Evolutionary conservation across 768 basidiomycete species (phyloP).

Genomic region (Sarcomyxa edulis): DNA sequence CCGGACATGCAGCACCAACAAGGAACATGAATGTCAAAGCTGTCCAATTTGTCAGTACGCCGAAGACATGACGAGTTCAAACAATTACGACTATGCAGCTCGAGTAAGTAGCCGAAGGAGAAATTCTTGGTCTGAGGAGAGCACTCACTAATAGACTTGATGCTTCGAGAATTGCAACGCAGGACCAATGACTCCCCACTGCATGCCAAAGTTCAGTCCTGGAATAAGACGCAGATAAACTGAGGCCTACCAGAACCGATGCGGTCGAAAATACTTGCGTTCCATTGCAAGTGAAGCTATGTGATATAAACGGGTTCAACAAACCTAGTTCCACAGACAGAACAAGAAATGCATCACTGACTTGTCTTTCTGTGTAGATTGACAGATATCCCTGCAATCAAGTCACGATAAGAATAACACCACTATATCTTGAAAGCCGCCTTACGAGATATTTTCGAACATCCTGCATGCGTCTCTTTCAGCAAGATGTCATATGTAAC

Average conservation of each 20-base stretch:
- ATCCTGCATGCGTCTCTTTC: too few species aligned
- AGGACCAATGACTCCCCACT: conserved; percentile 75
- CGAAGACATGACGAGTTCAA: too few species aligned
- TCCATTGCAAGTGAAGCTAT: conserved; percentile 66
- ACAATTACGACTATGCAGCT: not conserved
- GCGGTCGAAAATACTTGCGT: conserved; percentile 77
- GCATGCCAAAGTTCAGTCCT: not conserved
- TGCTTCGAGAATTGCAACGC: conserved; percentile 59
- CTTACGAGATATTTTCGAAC: conserved; percentile 63
- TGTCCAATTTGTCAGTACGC: conserved; percentile 4
- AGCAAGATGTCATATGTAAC: too few species aligned
- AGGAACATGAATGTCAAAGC: conserved; percentile 75
- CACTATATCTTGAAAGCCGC: too few species aligned
- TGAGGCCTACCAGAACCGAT: conserved; percentile 56
- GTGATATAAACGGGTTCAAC: too few species aligned
- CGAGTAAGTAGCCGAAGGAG: conserved; percentile 6
- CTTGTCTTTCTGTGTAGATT: conserved; percentile 43
- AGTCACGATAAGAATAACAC: too few species aligned
- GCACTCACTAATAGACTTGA: conserved; percentile 49
- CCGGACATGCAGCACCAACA: conserved; percentile 58
- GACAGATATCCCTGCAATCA: conserved; percentile 64
- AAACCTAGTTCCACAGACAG: too few species aligned
- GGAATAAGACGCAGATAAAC: not conserved
- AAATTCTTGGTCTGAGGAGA: not conserved
- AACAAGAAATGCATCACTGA: too few species aligned